Conservation (phyloP, 345 rosid genomes). For the Eucalyptus curtisii region DNA sequence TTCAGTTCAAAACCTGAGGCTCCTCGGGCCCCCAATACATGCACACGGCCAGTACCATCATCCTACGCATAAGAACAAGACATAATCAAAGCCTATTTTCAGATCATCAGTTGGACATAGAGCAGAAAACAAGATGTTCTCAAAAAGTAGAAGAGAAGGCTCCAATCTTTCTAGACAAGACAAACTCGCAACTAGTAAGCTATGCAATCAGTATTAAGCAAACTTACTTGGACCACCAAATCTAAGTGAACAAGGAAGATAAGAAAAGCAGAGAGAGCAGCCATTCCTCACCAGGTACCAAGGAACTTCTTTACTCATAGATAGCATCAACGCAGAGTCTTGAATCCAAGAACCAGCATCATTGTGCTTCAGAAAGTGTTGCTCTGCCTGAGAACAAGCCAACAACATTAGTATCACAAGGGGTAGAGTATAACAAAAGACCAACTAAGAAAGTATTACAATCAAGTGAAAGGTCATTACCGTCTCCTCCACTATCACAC, state of each 20-base stretch:
- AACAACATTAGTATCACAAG: neutral
- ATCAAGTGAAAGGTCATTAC: conserved; percentile 12
- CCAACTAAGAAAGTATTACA: neutral
- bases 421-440: neutral
- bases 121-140: neutral
- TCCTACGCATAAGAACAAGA: conserved; percentile 26
- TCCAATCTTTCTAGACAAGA: neutral
- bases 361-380: conserved; percentile 84
- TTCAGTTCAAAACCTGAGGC: conserved; percentile 61
- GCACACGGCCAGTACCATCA: conserved; percentile 68
- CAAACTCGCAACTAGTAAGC: neutral
- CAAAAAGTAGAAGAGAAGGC: neutral
- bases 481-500: conserved; percentile 74
- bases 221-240: neutral
- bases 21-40: conserved; percentile 63
- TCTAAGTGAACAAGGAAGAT: neutral
- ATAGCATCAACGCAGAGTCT: conserved; percentile 85
- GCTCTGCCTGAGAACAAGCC: conserved; percentile 61
- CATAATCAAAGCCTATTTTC: neutral
- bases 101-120: neutral
- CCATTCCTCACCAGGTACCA: conserved; percentile 72
- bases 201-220: neutral
- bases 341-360: conserved; percentile 99
- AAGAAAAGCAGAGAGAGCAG: neutral
- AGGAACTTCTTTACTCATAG: conserved; percentile 96